Base-by-base conservation (phyloP, 495 filamentous ascomycete genomes). In the Podospora pseudoanserina region DNA sequence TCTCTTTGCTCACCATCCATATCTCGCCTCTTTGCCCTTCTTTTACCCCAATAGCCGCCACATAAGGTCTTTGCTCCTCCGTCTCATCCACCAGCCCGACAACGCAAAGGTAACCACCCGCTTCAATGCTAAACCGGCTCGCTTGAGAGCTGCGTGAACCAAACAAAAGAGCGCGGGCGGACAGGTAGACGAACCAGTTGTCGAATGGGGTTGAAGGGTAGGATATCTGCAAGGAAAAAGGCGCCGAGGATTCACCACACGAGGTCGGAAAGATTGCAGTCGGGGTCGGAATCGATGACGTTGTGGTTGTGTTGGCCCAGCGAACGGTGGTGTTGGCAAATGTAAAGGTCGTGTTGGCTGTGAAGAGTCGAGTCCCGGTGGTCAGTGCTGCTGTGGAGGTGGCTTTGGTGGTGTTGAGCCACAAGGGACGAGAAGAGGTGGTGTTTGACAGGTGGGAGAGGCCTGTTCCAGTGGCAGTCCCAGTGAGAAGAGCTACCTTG, bases 361-460 rank as follows among this genome's bases (percentile, higher is more conserved):
- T 58, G n/a, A 58, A 20, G 3, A 19, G n/a, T 4, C 55, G n/a
- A 4, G 55, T 4, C 9, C 55, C 55, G 19, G 55, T 58, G 23
- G 55, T 26, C 13, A 9, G n/a, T 20, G 55, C 55, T 18, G 55
- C n/a, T 58, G 55, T 20, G 55, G 55, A 0, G 55, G 55, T 5
- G n/a, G 55, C 55, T 58, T 5, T 26, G 55, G 55, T 58, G 55
- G 55, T 58, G 55, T 58, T 58, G n/a, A 58, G 23, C 55, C 55
- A 58, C n/a, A 58, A 18, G n/a, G 55, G 55, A 11, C 55, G 55
- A 13, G 55, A 58, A n/a, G 55, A 58, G 18, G 55, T 58, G 55
- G 5, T 58, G 19, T 58, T 58, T 13, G 11, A 26, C 3, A 20
- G 39, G 2, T 49, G 39, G 39, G 39, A 49, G 39, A 49, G 39